Evolutionary conservation across 139 green algal genomes (phyloP), one percentile per base, ranked within the genome.

Genomic region (Marvania coccoides): DNA sequence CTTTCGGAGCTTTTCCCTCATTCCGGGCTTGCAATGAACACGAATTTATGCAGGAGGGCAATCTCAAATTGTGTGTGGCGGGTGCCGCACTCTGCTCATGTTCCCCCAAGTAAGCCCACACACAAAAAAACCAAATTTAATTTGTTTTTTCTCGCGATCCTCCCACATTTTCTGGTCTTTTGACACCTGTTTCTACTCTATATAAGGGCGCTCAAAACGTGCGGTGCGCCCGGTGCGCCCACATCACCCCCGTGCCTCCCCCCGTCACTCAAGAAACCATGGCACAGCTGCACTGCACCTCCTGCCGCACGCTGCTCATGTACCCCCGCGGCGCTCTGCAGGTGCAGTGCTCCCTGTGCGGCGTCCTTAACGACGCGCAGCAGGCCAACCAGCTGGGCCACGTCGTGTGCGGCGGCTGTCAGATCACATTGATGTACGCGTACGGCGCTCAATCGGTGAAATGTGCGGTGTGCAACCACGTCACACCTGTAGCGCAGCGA

Each of bases 311-410:
- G 38, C 61, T 95, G 62, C 75, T 98, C 1, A 87, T 90, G 48
- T 98, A 97, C 61, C 83, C 94, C 0, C 83, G 92, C 0, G 91
- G 91, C 0, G 92, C 92, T 2, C 75, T 76, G 23, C 91, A 84
- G 28, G 89, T 98, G 28, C 92, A 98, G 63, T 98, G 92, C 79
- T 90, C 87, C 0, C 57, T 92, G n/a, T 98, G 92, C 70, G 65
- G 83, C 62, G 90, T 70, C 12, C 67, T 98, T 8, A 98, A 89
- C 59, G 67, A 73, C 37, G 75, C 86, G 2, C 47, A 63, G 47
- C 71, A 83, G 66, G 80, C 73, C 3, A 91, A 91, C 73, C 77
- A 80, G 39, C 60, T 95, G 15, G 84, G 77, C 0, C 89, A 97
- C 68, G 57, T 98, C 0, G 80, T 96, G 34, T 98, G 92, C 69